A percentile compares a stretch with the other conserved stretches of the same genome.
phyloP scores from a whole-genome alignment of 345 rosid genomes.

The Syzygium jambos region DNA sequence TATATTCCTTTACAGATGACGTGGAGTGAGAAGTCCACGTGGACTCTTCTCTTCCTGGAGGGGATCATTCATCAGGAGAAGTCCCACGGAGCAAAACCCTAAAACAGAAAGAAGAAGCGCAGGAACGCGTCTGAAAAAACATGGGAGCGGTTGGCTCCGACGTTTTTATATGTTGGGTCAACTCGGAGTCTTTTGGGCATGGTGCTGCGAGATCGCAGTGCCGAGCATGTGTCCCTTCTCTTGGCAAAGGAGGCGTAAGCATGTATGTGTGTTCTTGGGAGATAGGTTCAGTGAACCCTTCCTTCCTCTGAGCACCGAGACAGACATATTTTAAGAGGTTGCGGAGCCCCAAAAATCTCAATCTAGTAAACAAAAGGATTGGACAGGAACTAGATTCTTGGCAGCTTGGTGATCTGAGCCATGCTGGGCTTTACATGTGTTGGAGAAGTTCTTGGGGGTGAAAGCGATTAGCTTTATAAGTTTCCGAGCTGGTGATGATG shows the following conservation, averaged over 20 bases:
- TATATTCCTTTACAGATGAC: not conserved
- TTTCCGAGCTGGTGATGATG: not conserved
- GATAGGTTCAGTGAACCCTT: not conserved
- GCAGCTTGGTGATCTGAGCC: constrained; percentile 8
- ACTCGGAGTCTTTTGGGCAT: not conserved
- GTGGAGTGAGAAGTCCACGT: not conserved
- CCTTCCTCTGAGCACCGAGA: not conserved
- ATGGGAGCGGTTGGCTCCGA: not conserved
- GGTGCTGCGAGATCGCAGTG: not conserved
- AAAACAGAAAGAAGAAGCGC: not conserved
- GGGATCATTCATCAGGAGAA: not conserved
- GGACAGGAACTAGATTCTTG: constrained; percentile 17
- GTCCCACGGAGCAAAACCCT: not conserved
- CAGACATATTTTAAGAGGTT: not conserved
- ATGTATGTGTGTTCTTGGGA: not conserved
- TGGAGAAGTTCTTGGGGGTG: too few relatives aligned
- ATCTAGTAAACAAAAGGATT: not conserved
- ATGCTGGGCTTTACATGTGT: not conserved
- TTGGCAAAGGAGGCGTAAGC: not conserved
- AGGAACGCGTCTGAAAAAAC: not conserved
- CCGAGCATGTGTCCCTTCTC: not conserved
- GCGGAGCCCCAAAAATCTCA: constrained; percentile 11
- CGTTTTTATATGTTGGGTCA: not conserved
- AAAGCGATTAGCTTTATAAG: not conserved
- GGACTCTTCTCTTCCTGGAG: not conserved